Evolutionary conservation across 371 early-diverging fungal species (phyloP).

Genomic region (Saksenaea oblongispora): DNA sequence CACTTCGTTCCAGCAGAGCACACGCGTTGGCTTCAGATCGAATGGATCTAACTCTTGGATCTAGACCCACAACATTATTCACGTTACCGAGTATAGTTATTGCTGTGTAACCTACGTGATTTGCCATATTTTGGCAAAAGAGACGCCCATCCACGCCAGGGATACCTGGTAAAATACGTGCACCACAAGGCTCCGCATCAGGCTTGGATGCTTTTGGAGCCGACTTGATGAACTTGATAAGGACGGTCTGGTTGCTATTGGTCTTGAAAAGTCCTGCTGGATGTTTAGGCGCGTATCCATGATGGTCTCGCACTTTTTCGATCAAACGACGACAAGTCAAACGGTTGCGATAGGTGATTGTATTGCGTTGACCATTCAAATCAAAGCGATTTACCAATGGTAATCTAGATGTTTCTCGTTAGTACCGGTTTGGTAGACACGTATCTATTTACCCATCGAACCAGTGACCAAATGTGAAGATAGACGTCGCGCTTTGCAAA

Average conservation of each 20-base stretch:
- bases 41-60: conserved; percentile 76
- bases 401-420: conserved; percentile 27
- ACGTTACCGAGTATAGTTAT: not conserved
- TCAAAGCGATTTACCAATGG: conserved; percentile 66
- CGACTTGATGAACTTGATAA: conserved; percentile 59
- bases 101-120: conserved; percentile 40
- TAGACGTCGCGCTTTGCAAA: conserved; percentile 59
- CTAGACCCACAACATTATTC: conserved; percentile 26
- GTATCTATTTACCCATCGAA: conserved; percentile 59
- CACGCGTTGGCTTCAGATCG: conserved; percentile 70
- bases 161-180: conserved; percentile 47
- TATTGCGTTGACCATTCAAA: conserved; percentile 54
- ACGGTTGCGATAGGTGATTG: conserved; percentile 60
- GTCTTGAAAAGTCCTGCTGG: conserved; percentile 71
- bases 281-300: conserved; percentile 65
- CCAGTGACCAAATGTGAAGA: conserved; percentile 70
- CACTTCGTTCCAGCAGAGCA: conserved; percentile 64
- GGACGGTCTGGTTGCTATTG: conserved; percentile 67
- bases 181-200: conserved; percentile 60
- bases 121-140: conserved; percentile 62
- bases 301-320: conserved; percentile 66
- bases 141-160: conserved; percentile 61
- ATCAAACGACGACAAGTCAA: conserved; percentile 60
- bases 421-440: not conserved
- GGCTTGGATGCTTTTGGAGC: conserved; percentile 50